Evolutionary conservation across 495 filamentous ascomycete species (phyloP).

Genomic region (Endocarpon pusillum): DNA sequence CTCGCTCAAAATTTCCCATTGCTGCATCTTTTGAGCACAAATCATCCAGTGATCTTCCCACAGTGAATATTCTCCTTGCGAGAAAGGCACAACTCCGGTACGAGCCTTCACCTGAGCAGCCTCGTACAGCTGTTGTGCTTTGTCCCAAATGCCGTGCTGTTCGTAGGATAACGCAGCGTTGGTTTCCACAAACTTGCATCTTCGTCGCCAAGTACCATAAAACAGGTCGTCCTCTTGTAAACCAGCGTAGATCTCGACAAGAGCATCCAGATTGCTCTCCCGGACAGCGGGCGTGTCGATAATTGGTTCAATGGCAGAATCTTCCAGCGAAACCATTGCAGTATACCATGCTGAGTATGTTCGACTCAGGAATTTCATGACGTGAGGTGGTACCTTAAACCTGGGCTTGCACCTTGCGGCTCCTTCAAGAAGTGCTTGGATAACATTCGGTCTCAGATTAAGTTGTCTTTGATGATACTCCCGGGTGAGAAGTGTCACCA

Average conservation of each 20-base stretch:
- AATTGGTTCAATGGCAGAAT: conserved; percentile 61
- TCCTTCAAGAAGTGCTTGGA: conserved; percentile 77
- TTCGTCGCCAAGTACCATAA: conserved; percentile 91
- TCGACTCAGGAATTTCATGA: conserved; percentile 80
- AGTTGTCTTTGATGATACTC: conserved; percentile 90
- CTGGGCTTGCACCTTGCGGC: conserved; percentile 63
- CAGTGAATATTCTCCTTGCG: conserved; percentile 90
- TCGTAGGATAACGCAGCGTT: conserved; percentile 95
- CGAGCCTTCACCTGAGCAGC: conserved; percentile 91
- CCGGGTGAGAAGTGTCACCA: conserved; percentile 73
- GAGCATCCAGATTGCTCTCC: conserved; percentile 86
- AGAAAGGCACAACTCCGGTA: conserved; percentile 83
- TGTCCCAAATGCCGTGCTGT: conserved; percentile 98
- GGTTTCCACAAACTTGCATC: conserved; percentile 89
- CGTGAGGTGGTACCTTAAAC: conserved; percentile 85
- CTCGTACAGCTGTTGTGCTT: conserved; percentile 90
- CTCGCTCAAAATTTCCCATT: conserved; percentile 93
- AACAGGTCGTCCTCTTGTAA: conserved; percentile 93
- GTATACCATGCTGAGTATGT: conserved; percentile 96
- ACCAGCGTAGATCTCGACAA: conserved; percentile 76
- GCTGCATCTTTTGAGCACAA: conserved; percentile 94
- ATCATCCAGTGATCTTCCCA: conserved; percentile 99
- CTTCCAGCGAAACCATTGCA: conserved; percentile 67
- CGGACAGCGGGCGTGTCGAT: conserved; percentile 68
- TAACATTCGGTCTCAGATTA: conserved; percentile 85